Conservation (phyloP, 768 basidiomycete genomes). For the Hortiboletus campestris region DNA sequence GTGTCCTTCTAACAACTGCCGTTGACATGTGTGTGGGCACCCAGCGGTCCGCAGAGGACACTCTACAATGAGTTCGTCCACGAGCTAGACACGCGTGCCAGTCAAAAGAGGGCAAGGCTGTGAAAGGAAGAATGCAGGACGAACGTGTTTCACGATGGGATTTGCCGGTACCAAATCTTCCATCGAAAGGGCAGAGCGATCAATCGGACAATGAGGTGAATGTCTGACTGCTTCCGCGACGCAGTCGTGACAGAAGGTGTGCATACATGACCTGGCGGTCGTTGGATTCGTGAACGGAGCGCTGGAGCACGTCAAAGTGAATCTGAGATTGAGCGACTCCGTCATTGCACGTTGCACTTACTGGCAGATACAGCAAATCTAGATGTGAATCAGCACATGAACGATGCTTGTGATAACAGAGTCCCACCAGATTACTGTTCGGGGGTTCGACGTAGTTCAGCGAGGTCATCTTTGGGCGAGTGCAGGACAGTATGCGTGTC, state of each 20-base stretch:
- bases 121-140: conserved; percentile 12
- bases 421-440: conserved; percentile 65
- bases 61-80: conserved; percentile 77
- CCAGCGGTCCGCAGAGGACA: conserved; percentile 62
- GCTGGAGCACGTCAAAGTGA: conserved; percentile 32
- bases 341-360: conserved; percentile 23
- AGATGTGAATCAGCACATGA: conserved; percentile 2
- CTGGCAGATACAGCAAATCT: conserved; percentile 83
- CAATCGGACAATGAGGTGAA: conserved; percentile 78
- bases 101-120: conserved; percentile 5
- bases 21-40: conserved; percentile 61
- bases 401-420: background rate
- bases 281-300: conserved; percentile 75
- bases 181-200: conserved; percentile 63
- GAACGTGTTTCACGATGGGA: conserved; percentile 64
- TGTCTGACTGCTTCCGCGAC: conserved; percentile 67
- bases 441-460: conserved; percentile 57
- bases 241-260: conserved; percentile 87
- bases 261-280: conserved; percentile 71
- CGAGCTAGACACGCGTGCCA: conserved; percentile 50
- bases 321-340: conserved; percentile 5
- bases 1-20: conserved; percentile 64
- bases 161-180: conserved; percentile 65
- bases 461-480: conserved; percentile 23
- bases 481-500: conserved; percentile 13